Percentiles rank a stretch among this genome's conserved stretches.
These are phyloP conservation scores for Aspergillus hancockii DNA, from an alignment of 495 filamentous ascomycete species.

Conservation along the genomic window DNA sequence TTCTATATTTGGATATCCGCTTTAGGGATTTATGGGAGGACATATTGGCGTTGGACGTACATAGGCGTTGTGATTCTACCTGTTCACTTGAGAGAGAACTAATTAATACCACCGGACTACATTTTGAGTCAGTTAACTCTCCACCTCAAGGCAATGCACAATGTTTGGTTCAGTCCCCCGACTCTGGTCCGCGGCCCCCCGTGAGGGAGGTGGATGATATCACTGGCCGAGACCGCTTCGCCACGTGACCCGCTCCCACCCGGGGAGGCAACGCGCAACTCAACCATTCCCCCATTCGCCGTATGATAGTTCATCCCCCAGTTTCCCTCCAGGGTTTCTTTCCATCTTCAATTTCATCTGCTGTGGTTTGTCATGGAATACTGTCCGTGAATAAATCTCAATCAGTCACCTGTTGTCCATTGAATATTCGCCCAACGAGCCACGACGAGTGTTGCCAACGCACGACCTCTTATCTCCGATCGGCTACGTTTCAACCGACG, in stretches of 20 bases:
- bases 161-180: constrained; percentile 23
- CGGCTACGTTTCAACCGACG: constrained; percentile 11
- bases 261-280: constrained; percentile 32
- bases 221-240: constrained; percentile 37
- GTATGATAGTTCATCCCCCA: constrained; percentile 15
- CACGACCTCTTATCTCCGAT: constrained; percentile 27
- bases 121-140: background rate
- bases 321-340: constrained; percentile 7
- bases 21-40: constrained; percentile 18
- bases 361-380: constrained; percentile 12
- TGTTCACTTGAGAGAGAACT: constrained; percentile 26
- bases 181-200: constrained; percentile 16
- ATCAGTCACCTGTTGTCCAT: constrained; percentile 16
- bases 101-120: constrained; percentile 37
- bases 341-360: constrained; percentile 15
- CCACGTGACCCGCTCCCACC: constrained; percentile 37
- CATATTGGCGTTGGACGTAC: constrained; percentile 32
- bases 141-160: background rate
- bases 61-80: constrained; percentile 31
- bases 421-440: constrained; percentile 6
- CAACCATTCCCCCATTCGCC: constrained; percentile 1
- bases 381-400: constrained; percentile 4
- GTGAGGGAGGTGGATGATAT: constrained; percentile 46
- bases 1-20: constrained; percentile 25
- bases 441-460: constrained; percentile 12